Evolutionary conservation across 176 grass and related monocot species (phyloP).

Genomic region (Microstegium vimineum): DNA sequence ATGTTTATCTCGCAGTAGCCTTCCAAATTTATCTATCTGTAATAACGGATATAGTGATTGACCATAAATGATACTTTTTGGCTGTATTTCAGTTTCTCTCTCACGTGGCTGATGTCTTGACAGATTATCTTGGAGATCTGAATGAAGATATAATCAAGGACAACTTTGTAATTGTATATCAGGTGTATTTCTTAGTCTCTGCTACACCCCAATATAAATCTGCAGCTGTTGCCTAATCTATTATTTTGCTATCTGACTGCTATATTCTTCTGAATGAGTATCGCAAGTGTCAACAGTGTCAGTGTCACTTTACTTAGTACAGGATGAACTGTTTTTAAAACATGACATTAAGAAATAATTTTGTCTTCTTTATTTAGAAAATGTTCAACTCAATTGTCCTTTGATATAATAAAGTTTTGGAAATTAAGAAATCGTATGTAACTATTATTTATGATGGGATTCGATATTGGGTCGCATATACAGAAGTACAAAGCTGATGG

Average conservation of each 20-base stretch:
- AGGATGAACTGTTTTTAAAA: neutral
- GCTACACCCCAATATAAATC: no score
- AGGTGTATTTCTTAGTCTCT: constrained; percentile 1
- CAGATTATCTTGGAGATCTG: constrained; percentile 75
- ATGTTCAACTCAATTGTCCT: neutral
- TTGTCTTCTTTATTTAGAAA: neutral
- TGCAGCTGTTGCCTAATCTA: no score
- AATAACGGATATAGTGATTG: no score
- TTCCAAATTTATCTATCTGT: neutral
- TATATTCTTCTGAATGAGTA: neutral
- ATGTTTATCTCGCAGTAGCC: no score
- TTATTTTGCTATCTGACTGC: no score
- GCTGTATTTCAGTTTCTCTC: constrained; percentile 22
- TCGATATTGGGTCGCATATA: neutral
- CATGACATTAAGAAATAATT: neutral
- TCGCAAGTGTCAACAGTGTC: no score
- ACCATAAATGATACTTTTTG: no score
- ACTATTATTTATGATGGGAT: neutral
- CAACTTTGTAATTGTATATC: constrained; percentile 96
- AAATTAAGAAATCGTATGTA: neutral
- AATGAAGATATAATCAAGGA: constrained; percentile 47
- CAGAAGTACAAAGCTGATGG: neutral
- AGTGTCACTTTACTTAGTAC: neutral
- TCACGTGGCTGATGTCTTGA: constrained; percentile 74
- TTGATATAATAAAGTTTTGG: neutral